Base-by-base conservation (phyloP, 2,329 filamentous ascomycete species). In the Pseudogymnoascus sp. region DNA sequence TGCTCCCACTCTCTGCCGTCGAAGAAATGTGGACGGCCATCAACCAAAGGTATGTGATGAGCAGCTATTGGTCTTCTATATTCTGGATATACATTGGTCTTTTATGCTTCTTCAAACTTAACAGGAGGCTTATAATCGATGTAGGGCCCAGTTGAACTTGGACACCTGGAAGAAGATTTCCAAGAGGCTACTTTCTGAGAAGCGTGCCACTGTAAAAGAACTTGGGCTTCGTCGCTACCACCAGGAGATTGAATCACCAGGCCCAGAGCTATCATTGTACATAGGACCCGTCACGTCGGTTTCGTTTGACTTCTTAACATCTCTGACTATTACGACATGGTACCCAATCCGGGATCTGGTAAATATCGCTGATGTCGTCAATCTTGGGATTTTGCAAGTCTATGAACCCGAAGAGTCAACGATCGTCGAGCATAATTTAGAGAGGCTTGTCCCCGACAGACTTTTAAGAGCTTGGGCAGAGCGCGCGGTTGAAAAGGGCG, bases 381-480 rank as follows among this genome's bases (percentile, higher is more conserved):
- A 74, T 50, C 64, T 75, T 15, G 69, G 66, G 23, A 64, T 67
- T 31, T 65, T 75, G 7, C 72, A 75, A 61, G 68, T 75, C 21
- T 57, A 64, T 70, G 8, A 67, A 66, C 19, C 60, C 42, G 9
- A 26, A 13, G 17, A 47, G 28, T 38, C 60, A 57, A n/a, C n/a
- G n/a, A 19, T 57, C 3, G n/a, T 35, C 11, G n/a, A 57, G 6
- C 23, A 13, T 15, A 19, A 21, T n/a, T 21, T n/a, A 9, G 13
- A 47, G 31, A 21, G 8, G n/a, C 23, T 47, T 44, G 42, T 26
- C 15, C 31, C 47, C 53, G 72, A 75, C 65, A 64, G 68, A 31
- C 47, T 75, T 6, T 53, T 75, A n/a, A 67, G 71, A 62, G 68
- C 71, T 9, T 75, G 73, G 73, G 65, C 67, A 50, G 50, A 67